Evolutionary conservation across 345 rosid species (phyloP), one percentile per base, ranked within the genome.

Genomic region (Geranium brycei): DNA sequence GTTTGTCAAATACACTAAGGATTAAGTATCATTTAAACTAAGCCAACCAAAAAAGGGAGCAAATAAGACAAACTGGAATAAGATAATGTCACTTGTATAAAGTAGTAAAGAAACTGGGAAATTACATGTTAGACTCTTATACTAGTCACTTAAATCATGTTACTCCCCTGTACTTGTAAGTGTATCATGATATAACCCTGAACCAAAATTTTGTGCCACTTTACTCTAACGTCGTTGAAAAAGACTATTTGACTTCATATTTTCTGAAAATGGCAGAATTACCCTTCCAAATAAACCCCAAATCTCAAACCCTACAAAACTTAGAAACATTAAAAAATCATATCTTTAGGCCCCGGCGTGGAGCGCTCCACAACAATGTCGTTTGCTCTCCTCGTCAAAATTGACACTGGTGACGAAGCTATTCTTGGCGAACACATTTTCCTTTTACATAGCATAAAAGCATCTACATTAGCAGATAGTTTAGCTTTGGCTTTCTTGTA

Each of bases 341-440:
- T 23, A 23, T 23, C 28, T 23, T 23, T 23, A 23, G 1, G 77
- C 40, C 91, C 87, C 0, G 72, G 16, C 0, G 77, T 78, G 4
- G 92, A 85, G 59, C 89, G 85, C 70, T 87, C 97, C 0, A 93
- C 95, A 8, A 86, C 81, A 38, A 95, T 87, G 17, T 95, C 97
- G n/a, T 85, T 91, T 81, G 17, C 75, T 83, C 67, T 71, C 76
- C 51, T 85, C 91, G 3, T 85, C 88, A 30, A 95, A 86, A 64
- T 70, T 87, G 1, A 91, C 91, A 53, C 95, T 68, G 3, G 95
- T 88, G 0, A 85, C 69, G 61, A 93, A 93, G 28, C 80, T 82
- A 38, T 88, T 93, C 82, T 82, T 88, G 53, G 89, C 91, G 15
- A 85, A 93, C 1, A 90, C 85, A 15, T 85, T 86, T 68, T 93